phyloP scores from a whole-genome alignment of 2,329 filamentous ascomycete genomes.

The Nothopassalora personata region DNA sequence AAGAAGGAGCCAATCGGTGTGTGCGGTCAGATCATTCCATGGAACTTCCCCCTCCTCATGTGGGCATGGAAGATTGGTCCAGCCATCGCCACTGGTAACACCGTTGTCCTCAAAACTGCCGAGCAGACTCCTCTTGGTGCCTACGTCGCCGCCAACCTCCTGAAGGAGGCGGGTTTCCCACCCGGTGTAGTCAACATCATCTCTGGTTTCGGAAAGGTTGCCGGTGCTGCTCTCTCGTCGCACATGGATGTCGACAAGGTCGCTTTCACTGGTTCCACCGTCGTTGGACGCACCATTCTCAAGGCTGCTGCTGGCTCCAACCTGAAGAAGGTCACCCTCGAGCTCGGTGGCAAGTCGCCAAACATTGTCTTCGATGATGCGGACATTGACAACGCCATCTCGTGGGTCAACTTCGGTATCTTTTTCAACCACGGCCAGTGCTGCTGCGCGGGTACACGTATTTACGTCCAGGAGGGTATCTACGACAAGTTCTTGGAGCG shows the following conservation, averaged over 20 bases:
- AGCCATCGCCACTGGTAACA: slow-evolving; percentile 67
- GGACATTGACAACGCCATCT: slow-evolving; percentile 70
- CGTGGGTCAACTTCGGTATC: slow-evolving; percentile 65
- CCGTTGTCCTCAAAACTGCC: slow-evolving; percentile 66
- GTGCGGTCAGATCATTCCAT: slow-evolving; percentile 78
- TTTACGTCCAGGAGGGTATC: slow-evolving; percentile 80
- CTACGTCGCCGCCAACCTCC: slow-evolving; percentile 58
- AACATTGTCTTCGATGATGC: slow-evolving; percentile 77
- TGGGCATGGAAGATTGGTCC: slow-evolving; percentile 70
- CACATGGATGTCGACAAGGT: slow-evolving; percentile 82
- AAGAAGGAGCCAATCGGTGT: slow-evolving; percentile 62
- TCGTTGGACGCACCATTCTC: slow-evolving; percentile 70
- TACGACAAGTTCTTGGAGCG: slow-evolving; percentile 79
- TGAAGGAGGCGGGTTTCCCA: slow-evolving; percentile 75
- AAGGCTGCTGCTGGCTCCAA: slow-evolving; percentile 72
- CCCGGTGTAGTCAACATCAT: slow-evolving; percentile 64
- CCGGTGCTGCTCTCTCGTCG: slow-evolving; percentile 67
- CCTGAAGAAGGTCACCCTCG: slow-evolving; percentile 76
- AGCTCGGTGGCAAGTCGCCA: slow-evolving; percentile 74
- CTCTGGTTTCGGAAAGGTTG: slow-evolving; percentile 71
- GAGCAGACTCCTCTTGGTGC: slow-evolving; percentile 70
- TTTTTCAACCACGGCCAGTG: slow-evolving; percentile 58
- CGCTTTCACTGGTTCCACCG: slow-evolving; percentile 73
- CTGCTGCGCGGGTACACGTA: slow-evolving; percentile 71
- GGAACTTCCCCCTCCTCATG: slow-evolving; percentile 27